Conservation (phyloP, 192 early-diverging fungal species). For the Coemansia sp. region DNA sequence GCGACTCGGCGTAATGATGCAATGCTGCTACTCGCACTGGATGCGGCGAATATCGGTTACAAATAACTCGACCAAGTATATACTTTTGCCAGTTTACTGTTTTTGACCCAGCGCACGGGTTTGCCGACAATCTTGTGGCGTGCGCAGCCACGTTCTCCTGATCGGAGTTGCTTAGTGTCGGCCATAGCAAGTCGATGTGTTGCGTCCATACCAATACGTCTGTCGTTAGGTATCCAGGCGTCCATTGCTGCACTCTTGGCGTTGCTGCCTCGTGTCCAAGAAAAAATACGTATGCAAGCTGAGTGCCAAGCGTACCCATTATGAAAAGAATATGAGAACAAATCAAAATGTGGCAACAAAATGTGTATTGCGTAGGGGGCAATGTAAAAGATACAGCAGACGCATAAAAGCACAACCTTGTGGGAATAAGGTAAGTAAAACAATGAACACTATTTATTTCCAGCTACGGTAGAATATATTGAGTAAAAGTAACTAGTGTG, state of each 20-base stretch:
- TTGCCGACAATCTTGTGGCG: conserved; percentile 1
- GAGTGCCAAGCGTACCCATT: conserved; percentile 31
- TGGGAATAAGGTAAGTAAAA: no score
- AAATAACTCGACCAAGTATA: conserved; percentile 11
- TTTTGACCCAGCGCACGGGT: background rate
- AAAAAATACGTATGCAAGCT: conserved; percentile 29
- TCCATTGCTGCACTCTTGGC: conserved; percentile 4
- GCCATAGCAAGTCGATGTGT: conserved; percentile 33
- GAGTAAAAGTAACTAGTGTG: no score
- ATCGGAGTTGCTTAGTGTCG: conserved; percentile 13
- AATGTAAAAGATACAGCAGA: background rate
- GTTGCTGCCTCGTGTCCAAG: conserved; percentile 14
- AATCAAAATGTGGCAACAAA: background rate
- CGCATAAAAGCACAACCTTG: background rate
- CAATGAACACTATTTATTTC: no score
- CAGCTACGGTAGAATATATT: no score
- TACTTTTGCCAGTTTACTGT: background rate
- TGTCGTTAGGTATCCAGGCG: background rate
- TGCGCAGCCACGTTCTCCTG: background rate
- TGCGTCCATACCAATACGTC: conserved; percentile 20
- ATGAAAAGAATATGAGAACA: background rate
- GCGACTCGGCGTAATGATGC: conserved; percentile 10
- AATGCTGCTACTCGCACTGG: conserved; percentile 14
- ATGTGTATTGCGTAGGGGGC: background rate
- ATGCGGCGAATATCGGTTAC: conserved; percentile 11